These are phyloP conservation scores for Scolecobasidium constrictum DNA, from an alignment of 2,329 filamentous ascomycete genomes.

Conservation along the genomic window DNA sequence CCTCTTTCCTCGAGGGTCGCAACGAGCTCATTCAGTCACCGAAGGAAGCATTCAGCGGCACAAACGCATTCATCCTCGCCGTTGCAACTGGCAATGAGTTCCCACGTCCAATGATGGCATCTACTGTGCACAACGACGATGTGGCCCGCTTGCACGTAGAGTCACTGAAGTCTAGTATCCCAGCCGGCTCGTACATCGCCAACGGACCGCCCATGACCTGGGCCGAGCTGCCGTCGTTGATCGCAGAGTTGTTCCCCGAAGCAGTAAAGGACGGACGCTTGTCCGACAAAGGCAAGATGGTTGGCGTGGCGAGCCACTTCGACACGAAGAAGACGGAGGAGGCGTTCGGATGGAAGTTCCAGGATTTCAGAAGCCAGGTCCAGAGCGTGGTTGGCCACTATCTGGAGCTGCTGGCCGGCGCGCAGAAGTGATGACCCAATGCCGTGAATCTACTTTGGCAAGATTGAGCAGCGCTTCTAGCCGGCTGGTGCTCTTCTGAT, in stretches of 20 bases:
- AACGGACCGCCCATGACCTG: background rate
- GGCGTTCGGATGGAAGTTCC: slow-evolving; percentile 8
- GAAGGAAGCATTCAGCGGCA: slow-evolving; percentile 13
- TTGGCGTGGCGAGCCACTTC: background rate
- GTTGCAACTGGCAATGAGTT: slow-evolving; percentile 12
- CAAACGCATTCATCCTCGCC: slow-evolving; percentile 15
- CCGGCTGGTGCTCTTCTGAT: too few relatives aligned
- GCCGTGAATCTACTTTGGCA: too few relatives aligned
- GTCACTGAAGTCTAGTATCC: slow-evolving; percentile 14
- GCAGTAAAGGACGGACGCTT: slow-evolving; percentile 4
- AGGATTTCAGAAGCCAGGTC: slow-evolving; percentile 11
- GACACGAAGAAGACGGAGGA: slow-evolving; percentile 10
- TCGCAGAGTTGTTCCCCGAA: slow-evolving; percentile 6
- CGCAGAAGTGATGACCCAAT: too few relatives aligned
- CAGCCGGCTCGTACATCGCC: background rate
- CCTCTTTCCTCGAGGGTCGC: slow-evolving; percentile 19
- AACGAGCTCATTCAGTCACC: slow-evolving; percentile 18
- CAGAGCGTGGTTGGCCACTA: slow-evolving; percentile 11
- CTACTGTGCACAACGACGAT: slow-evolving; percentile 19
- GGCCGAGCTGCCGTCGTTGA: background rate
- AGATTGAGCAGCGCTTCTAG: too few relatives aligned
- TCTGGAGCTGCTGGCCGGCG: slow-evolving; percentile 11
- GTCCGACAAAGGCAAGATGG: background rate
- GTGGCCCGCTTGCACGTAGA: slow-evolving; percentile 20
- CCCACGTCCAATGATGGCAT: slow-evolving; percentile 8